phyloP scores from a whole-genome alignment of 1,284 basidiomycete species.

The Pseudozyma thailandica region DNA sequence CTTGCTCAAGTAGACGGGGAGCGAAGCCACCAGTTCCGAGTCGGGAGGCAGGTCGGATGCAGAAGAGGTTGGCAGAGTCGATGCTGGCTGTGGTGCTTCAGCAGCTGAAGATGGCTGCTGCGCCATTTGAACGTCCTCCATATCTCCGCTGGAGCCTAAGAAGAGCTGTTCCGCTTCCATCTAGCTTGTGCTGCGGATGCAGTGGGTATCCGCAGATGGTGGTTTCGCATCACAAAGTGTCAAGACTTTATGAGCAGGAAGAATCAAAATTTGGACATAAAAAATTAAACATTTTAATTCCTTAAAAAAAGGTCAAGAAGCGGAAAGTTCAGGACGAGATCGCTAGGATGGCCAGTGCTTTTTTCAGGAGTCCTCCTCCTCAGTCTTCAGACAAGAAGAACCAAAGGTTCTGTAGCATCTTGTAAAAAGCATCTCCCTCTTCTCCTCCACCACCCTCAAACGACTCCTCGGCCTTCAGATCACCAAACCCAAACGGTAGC shows the following conservation, averaged over 20 bases:
- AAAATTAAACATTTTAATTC: not conserved
- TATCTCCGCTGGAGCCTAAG: slow-evolving; percentile 16
- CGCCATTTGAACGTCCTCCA: slow-evolving; percentile 15
- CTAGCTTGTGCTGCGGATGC: slow-evolving; percentile 5
- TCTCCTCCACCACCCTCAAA: not conserved
- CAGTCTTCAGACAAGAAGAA: not conserved
- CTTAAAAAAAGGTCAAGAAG: not conserved
- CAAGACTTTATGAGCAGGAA: not conserved
- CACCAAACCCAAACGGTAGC: too few species aligned
- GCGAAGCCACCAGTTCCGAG: slow-evolving; percentile 55
- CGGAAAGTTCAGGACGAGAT: not conserved
- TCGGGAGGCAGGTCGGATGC: slow-evolving; percentile 40
- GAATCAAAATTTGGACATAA: not conserved
- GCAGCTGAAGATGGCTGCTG: not conserved
- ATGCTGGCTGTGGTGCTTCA: not conserved
- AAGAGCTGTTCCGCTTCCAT: slow-evolving; percentile 37
- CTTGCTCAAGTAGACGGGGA: slow-evolving; percentile 64
- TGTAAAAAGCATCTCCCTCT: too few species aligned
- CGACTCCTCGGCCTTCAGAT: too few species aligned
- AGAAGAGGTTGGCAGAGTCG: slow-evolving; percentile 24
- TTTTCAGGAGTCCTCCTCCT: not conserved
- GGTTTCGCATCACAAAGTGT: not conserved
- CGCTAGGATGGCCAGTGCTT: slow-evolving; percentile 2
- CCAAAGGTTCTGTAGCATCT: not conserved
- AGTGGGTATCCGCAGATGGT: not conserved